phyloP scores from a whole-genome alignment of 129 eudicot species.

The Artemisia tridentata region DNA sequence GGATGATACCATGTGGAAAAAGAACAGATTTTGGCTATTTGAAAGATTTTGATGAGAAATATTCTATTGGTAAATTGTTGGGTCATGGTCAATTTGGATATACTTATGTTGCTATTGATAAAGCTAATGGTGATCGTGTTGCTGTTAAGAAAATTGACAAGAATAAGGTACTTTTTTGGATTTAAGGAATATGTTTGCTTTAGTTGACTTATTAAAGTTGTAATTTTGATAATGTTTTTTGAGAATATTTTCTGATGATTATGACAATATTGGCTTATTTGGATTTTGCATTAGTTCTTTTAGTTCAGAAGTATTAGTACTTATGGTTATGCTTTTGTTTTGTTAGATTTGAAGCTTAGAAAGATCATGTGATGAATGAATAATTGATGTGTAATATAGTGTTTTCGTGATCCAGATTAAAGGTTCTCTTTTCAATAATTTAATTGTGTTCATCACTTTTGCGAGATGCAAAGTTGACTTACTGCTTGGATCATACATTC shows the following conservation, averaged over 20 bases:
- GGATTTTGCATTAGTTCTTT: too few relatives aligned
- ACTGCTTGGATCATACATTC: slow-evolving; percentile 9
- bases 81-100: slow-evolving; percentile 99
- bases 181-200: neutral
- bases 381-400: neutral
- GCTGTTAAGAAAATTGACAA: slow-evolving; percentile 96
- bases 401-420: slow-evolving; percentile 1
- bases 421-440: neutral
- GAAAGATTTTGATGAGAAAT: slow-evolving; percentile 65
- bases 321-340: slow-evolving; percentile 6
- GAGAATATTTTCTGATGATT: neutral
- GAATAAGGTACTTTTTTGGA: slow-evolving; percentile 55
- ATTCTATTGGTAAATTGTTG: slow-evolving; percentile 79
- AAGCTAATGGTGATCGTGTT: slow-evolving; percentile 84
- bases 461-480: slow-evolving; percentile 22
- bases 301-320: slow-evolving; percentile 3
- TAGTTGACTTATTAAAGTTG: neutral
- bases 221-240: neutral
- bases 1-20: slow-evolving; percentile 64
- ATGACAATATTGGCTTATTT: too few relatives aligned
- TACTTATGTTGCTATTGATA: slow-evolving; percentile 87
- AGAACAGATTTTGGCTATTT: slow-evolving; percentile 91
- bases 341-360: slow-evolving; percentile 2
- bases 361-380: slow-evolving; percentile 12
- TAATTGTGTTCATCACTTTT: slow-evolving; percentile 4